Percentiles rank a stretch among this genome's conserved stretches.
These are phyloP conservation scores for Chlamydomonas sphaeroides DNA, from an alignment of 139 green algal genomes.

Conservation along the genomic window DNA sequence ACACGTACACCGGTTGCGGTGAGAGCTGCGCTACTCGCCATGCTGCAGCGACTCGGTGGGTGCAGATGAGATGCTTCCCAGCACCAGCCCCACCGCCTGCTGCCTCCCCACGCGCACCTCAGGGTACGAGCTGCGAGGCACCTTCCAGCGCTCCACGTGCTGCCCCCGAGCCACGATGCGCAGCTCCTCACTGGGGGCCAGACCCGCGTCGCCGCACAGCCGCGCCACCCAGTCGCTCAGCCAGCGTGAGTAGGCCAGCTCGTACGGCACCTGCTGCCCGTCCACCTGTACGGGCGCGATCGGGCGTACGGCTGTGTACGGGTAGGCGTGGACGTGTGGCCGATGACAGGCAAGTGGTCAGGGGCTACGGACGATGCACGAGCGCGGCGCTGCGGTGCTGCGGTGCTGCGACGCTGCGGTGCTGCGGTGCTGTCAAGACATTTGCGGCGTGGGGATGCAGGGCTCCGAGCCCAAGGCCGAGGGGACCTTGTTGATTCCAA, in stretches of 20 bases:
- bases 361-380: background rate
- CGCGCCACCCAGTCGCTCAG: constrained; percentile 52
- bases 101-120: constrained; percentile 20
- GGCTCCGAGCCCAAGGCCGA: background rate
- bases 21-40: too few species aligned
- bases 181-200: constrained; percentile 54
- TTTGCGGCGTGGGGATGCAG: too few species aligned
- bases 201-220: constrained; percentile 28
- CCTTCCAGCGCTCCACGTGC: constrained; percentile 54
- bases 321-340: too few species aligned
- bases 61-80: too few species aligned
- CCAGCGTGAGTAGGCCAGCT: constrained; percentile 55
- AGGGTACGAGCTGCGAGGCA: constrained; percentile 48
- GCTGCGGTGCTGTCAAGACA: background rate
- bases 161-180: constrained; percentile 54
- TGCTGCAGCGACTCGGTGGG: too few species aligned
- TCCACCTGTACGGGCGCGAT: constrained; percentile 26
- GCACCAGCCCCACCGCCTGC: too few species aligned
- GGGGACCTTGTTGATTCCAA: background rate
- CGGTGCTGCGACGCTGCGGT: too few species aligned
- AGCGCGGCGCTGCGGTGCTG: too few species aligned
- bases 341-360: background rate
- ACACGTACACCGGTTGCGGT: too few species aligned
- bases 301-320: background rate
- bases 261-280: constrained; percentile 50